Conservation (phyloP, 768 basidiomycete species). For the Royoungia palumana region DNA sequence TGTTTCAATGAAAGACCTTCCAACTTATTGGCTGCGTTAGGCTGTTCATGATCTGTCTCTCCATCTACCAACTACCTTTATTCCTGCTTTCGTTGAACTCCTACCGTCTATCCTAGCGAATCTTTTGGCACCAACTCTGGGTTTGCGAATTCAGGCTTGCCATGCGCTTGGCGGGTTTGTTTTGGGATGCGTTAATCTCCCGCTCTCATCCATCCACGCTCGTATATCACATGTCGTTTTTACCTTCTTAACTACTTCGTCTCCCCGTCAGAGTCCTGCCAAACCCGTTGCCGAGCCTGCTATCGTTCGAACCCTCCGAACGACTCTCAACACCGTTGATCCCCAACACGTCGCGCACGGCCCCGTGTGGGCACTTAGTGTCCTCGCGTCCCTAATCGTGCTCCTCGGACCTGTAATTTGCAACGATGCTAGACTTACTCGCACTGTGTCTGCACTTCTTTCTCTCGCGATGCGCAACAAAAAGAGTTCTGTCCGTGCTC, state of each 20-base stretch:
- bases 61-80: slow-evolving; percentile 61
- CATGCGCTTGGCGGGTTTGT: slow-evolving; percentile 73
- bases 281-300: slow-evolving; percentile 41
- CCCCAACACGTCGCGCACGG: slow-evolving; percentile 66
- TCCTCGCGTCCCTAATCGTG: slow-evolving; percentile 62
- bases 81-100: slow-evolving; percentile 60
- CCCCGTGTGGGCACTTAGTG: slow-evolving; percentile 73
- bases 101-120: slow-evolving; percentile 61
- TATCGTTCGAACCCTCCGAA: slow-evolving; percentile 65
- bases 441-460: slow-evolving; percentile 49
- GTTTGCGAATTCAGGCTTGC: slow-evolving; percentile 69
- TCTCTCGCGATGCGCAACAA: slow-evolving; percentile 56
- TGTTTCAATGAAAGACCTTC: slow-evolving; percentile 3
- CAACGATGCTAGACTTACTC: slow-evolving; percentile 41
- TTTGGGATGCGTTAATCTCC: slow-evolving; percentile 47
- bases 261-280: slow-evolving; percentile 37
- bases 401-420: slow-evolving; percentile 58
- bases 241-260: slow-evolving; percentile 44
- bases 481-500: slow-evolving; percentile 59
- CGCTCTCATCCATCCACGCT: slow-evolving; percentile 46
- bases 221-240: slow-evolving; percentile 50
- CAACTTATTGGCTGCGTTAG: slow-evolving; percentile 36
- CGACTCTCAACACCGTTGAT: slow-evolving; percentile 53
- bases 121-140: slow-evolving; percentile 60
- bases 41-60: slow-evolving; percentile 69